Evolutionary conservation across 2,329 filamentous ascomycete species (phyloP).

Genomic region (Calonectria hawksworthii): DNA sequence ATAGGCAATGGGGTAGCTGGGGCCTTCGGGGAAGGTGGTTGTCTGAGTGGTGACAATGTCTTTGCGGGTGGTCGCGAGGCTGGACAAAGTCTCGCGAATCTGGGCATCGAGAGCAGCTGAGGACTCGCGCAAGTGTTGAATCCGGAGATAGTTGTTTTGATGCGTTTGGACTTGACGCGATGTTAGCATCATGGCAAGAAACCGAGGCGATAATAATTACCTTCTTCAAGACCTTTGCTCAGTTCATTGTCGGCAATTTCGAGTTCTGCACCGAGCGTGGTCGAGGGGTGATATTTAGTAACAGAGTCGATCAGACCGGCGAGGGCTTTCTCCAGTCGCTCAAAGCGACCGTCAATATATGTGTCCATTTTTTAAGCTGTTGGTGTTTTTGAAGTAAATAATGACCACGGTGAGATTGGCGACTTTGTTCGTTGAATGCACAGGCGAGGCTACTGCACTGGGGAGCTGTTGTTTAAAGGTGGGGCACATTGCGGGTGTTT

Average conservation of each 20-base stretch:
- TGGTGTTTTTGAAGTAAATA: background rate
- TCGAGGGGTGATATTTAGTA: slow-evolving; percentile 84
- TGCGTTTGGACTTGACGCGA: slow-evolving; percentile 73
- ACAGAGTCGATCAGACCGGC: slow-evolving; percentile 83
- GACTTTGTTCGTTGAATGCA: slow-evolving; percentile 14
- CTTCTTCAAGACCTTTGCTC: slow-evolving; percentile 73
- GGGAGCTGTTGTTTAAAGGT: slow-evolving; percentile 39
- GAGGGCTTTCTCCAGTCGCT: slow-evolving; percentile 76
- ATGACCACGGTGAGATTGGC: background rate
- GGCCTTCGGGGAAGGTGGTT: slow-evolving; percentile 66
- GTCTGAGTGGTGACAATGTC: slow-evolving; percentile 77
- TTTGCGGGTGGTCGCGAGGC: slow-evolving; percentile 79
- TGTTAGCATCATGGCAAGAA: slow-evolving; percentile 17
- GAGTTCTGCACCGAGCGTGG: slow-evolving; percentile 76
- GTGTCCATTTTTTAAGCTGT: slow-evolving; percentile 66
- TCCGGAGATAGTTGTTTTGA: slow-evolving; percentile 79
- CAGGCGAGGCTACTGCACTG: slow-evolving; percentile 29
- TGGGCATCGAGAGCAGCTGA: slow-evolving; percentile 77
- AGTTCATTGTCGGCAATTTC: slow-evolving; percentile 79
- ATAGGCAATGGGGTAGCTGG: slow-evolving; percentile 73
- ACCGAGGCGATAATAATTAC: slow-evolving; percentile 55
- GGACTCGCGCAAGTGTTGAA: slow-evolving; percentile 77
- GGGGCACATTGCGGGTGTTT: background rate
- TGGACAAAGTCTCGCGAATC: slow-evolving; percentile 78
- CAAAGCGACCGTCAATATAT: slow-evolving; percentile 72